Conservation (phyloP, 1,284 basidiomycete genomes). For the Mycena citricolor region DNA sequence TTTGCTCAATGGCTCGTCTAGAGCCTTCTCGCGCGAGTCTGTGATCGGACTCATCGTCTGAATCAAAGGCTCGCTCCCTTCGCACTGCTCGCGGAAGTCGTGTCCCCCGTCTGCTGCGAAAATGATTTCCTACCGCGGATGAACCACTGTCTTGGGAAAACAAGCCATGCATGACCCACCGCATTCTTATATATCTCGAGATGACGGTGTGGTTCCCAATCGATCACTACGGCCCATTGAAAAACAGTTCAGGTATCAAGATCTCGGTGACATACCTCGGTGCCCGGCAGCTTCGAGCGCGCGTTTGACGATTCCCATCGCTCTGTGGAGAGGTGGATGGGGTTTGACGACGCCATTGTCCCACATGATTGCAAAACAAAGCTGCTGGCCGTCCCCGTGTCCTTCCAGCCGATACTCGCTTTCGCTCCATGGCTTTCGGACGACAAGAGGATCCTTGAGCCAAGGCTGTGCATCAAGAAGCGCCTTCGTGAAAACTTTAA, state of each 20-base stretch:
- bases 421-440: slow-evolving; percentile 53
- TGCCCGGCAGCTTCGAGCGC: slow-evolving; percentile 63
- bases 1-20: slow-evolving; percentile 35
- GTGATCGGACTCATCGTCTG: slow-evolving; percentile 38
- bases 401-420: slow-evolving; percentile 56
- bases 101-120: slow-evolving; percentile 45
- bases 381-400: slow-evolving; percentile 44
- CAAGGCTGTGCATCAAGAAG: slow-evolving; percentile 64
- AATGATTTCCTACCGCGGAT: slow-evolving; percentile 38
- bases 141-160: slow-evolving; percentile 1
- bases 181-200: slow-evolving; percentile 49
- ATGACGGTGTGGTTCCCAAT: slow-evolving; percentile 52
- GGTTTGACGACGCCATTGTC: slow-evolving; percentile 44
- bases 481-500: slow-evolving; percentile 67
- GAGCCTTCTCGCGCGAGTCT: slow-evolving; percentile 33
- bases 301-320: slow-evolving; percentile 53
- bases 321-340: slow-evolving; percentile 48
- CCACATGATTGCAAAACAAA: slow-evolving; percentile 68
- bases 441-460: slow-evolving; percentile 57
- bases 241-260: slow-evolving; percentile 1
- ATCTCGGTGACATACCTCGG: slow-evolving; percentile 26
- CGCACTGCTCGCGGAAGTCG: slow-evolving; percentile 40
- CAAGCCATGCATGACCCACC: slow-evolving; percentile 33
- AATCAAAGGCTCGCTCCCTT: slow-evolving; percentile 43
- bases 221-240: slow-evolving; percentile 38